Evolutionary conservation across 257 asterid species (phyloP), one percentile per base, ranked within the genome.

Genomic region (Jasminum sambac): DNA sequence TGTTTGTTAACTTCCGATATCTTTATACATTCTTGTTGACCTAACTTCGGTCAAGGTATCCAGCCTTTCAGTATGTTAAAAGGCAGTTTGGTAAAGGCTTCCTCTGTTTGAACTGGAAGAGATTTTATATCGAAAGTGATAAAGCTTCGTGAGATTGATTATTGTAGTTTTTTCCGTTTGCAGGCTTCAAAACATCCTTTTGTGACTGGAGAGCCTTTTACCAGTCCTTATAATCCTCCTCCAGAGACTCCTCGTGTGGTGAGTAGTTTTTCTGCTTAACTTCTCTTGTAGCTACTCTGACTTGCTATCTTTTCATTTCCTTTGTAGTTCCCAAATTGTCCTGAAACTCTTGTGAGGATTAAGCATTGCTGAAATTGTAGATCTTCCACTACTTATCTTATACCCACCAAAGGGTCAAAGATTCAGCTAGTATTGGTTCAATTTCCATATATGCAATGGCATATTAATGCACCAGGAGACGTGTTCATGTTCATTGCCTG

Each of bases 171-270:
- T 67, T n/a, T n/a, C n/a, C n/a, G 63, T 76, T 25, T 70, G 77
- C 80, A 95, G 99, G 99, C 99, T 72, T 83, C 90, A 75, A 95
- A 84, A 86, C 99, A 95, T 78, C 99, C 98, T 76, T 95, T 95
- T 81, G 88, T 91, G 83, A 95, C 99, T 2, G 99, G 99, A 75
- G 99, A 95, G 79, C 98, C 97, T 66, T 95, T 88, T 82, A 88
- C 83, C 16, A 74, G 87, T 74, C 99, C 97, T 68, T 95, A 87
- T 76, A 78, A 72, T 78, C 99, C 97, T 42, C 86, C 88, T 75
- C 92, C 91, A 61, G 98, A 95, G 87, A 89, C 98, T 69, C 95
- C 95, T 75, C 85, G 86, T 70, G 62, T 95, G 98, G 99, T 95
- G 76, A 87, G 98, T 84, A 43, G 66, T 69, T 69, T 52, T 39